A percentile compares a stretch with the other conserved stretches of the same genome.
phyloP scores from a whole-genome alignment of 768 basidiomycete genomes.

The Podaxis carcinomalis region DNA sequence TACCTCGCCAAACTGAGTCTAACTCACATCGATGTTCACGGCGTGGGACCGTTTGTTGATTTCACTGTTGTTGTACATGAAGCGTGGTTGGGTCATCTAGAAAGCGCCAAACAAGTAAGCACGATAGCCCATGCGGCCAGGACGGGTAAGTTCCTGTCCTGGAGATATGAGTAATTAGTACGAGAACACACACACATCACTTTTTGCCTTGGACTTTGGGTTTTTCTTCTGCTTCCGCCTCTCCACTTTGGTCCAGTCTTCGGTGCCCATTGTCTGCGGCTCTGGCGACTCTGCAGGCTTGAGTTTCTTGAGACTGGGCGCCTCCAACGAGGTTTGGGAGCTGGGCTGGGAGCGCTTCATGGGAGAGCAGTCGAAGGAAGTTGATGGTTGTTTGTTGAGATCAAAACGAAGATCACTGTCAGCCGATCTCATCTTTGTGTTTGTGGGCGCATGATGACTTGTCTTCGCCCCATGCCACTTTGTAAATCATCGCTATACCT shows the following conservation, averaged over 20 bases:
- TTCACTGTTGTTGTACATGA: slow-evolving; percentile 78
- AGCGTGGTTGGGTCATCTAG: slow-evolving; percentile 59
- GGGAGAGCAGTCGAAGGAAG: background rate
- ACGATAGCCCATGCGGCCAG: background rate
- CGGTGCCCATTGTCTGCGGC: background rate
- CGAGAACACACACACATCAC: slow-evolving; percentile 49
- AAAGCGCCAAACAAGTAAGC: slow-evolving; percentile 3
- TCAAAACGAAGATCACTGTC: background rate
- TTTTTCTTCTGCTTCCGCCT: slow-evolving; percentile 69
- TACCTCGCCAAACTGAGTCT: background rate
- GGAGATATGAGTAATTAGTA: slow-evolving; percentile 9
- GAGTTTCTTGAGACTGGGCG: background rate
- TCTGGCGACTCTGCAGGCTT: background rate
- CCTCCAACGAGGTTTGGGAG: background rate
- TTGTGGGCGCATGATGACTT: background rate
- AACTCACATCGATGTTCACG: slow-evolving; percentile 75
- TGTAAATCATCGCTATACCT: background rate
- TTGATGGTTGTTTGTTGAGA: slow-evolving; percentile 1
- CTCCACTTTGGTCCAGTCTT: slow-evolving; percentile 67
- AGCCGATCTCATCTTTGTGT: background rate
- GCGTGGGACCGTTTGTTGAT: slow-evolving; percentile 71
- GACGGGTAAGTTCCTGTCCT: slow-evolving; percentile 11
- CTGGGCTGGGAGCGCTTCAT: slow-evolving; percentile 5
- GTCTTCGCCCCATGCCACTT: background rate
- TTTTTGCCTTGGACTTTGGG: slow-evolving; percentile 51